phyloP scores from a whole-genome alignment of 1,284 basidiomycete genomes.

The Ceratobasidium sp. region DNA sequence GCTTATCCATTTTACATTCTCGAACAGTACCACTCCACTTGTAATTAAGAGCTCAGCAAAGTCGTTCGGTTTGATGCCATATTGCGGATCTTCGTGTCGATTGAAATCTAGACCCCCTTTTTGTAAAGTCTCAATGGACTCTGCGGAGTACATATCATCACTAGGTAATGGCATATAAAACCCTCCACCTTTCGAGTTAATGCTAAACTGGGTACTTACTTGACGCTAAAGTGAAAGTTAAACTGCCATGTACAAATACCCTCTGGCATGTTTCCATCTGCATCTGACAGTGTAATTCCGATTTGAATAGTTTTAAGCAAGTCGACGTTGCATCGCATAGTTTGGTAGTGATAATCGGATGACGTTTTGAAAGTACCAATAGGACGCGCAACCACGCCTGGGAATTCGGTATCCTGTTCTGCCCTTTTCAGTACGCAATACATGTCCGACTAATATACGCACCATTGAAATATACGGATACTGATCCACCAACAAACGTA shows the following conservation, averaged over 20 bases:
- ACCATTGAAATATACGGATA: constrained; percentile 98
- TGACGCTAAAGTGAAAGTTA: constrained; percentile 93
- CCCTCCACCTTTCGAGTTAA: background rate
- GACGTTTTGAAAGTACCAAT: constrained; percentile 97
- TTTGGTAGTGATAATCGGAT: constrained; percentile 99
- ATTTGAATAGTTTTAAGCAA: constrained; percentile 97
- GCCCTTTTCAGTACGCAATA: constrained; percentile 41
- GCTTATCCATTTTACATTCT: constrained; percentile 95
- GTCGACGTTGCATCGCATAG: constrained; percentile 99
- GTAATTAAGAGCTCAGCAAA: constrained; percentile 98
- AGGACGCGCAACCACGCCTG: constrained; percentile 96
- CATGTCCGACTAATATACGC: constrained; percentile 44
- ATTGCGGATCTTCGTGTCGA: constrained; percentile 76
- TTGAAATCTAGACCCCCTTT: constrained; percentile 97
- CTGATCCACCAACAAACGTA: constrained; percentile 85
- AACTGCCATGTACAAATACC: constrained; percentile 98
- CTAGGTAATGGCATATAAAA: constrained; percentile 52
- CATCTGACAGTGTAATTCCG: constrained; percentile 92
- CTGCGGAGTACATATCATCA: constrained; percentile 98
- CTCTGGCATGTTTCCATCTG: constrained; percentile 87
- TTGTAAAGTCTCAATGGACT: constrained; percentile 92
- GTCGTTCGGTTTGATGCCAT: constrained; percentile 91
- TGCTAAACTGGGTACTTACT: constrained; percentile 60
- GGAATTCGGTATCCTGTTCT: constrained; percentile 94
- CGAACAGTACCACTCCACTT: constrained; percentile 87